A percentile compares a stretch with the other conserved stretches of the same genome.
phyloP scores from a whole-genome alignment of 495 filamentous ascomycete genomes.

The Pseudotulostoma volvatum region DNA sequence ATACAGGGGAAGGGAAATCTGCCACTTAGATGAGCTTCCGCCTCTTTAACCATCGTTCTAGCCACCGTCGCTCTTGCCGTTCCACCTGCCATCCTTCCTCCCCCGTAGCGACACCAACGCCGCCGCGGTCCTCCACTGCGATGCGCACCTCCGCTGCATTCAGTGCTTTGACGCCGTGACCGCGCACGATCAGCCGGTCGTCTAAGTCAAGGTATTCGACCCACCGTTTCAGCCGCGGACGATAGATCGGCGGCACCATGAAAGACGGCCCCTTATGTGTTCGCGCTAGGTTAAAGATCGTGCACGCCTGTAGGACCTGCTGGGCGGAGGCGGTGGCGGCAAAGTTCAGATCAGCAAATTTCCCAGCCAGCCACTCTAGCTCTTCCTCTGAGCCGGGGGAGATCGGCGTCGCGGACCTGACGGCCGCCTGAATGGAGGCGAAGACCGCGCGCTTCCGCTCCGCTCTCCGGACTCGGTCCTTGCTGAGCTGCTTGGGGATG shows the following conservation, averaged over 20 bases:
- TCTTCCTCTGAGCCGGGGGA: slow-evolving; percentile 11
- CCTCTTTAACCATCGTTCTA: background rate
- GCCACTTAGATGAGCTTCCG: background rate
- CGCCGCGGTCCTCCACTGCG: slow-evolving; percentile 35
- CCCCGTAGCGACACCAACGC: slow-evolving; percentile 14
- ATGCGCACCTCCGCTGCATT: slow-evolving; percentile 36
- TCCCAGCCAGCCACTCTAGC: slow-evolving; percentile 11
- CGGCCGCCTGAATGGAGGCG: slow-evolving; percentile 5
- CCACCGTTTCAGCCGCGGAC: slow-evolving; percentile 24
- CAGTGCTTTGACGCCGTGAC: slow-evolving; percentile 36
- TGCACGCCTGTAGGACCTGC: slow-evolving; percentile 27
- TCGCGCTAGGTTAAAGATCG: slow-evolving; percentile 28
- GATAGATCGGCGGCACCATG: slow-evolving; percentile 21
- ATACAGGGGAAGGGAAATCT: no score
- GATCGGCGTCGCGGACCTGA: slow-evolving; percentile 6
- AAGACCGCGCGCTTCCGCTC: slow-evolving; percentile 21
- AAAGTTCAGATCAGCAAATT: slow-evolving; percentile 11
- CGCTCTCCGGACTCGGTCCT: slow-evolving; percentile 35
- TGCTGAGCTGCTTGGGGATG: slow-evolving; percentile 53
- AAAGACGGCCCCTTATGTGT: slow-evolving; percentile 18
- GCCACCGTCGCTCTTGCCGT: background rate
- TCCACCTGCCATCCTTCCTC: background rate
- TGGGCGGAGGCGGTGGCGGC: slow-evolving; percentile 7
- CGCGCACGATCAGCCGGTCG: slow-evolving; percentile 37
- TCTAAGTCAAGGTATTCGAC: slow-evolving; percentile 39